Percentiles rank a stretch among this genome's conserved stretches.
Conservation (phyloP, 1,284 basidiomycete species). For the Microbotryum saponariae region DNA sequence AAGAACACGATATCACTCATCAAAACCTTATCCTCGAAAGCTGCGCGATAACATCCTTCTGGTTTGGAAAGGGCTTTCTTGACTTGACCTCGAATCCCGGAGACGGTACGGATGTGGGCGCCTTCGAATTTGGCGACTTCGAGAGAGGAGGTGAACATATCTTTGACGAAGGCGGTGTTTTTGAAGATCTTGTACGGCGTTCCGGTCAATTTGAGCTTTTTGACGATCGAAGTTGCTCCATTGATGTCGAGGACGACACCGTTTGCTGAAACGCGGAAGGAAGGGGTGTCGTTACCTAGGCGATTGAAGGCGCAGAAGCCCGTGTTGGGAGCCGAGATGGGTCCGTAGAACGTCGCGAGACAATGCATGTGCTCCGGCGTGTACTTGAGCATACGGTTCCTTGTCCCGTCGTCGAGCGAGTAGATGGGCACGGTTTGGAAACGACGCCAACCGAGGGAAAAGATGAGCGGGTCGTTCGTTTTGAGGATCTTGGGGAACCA, state of each 20-base stretch:
- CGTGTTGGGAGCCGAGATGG: conserved; percentile 83
- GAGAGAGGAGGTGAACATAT: conserved; percentile 88
- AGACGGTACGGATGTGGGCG: conserved; percentile 88
- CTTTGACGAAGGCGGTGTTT: conserved; percentile 96
- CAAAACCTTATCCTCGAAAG: conserved; percentile 96
- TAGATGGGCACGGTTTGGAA: conserved; percentile 95
- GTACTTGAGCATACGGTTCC: conserved; percentile 99
- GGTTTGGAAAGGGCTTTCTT: conserved; percentile 92
- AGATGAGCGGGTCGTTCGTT: conserved; percentile 92
- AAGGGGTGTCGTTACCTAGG: conserved; percentile 56
- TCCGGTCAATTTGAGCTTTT: conserved; percentile 96
- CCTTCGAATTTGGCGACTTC: conserved; percentile 99
- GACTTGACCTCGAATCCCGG: conserved; percentile 89
- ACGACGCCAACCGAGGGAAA: conserved; percentile 90
- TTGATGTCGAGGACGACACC: conserved; percentile 93
- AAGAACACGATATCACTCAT: conserved; percentile 96
- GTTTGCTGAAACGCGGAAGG: conserved; percentile 86
- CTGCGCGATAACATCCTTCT: conserved; percentile 89
- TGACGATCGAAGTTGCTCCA: conserved; percentile 86
- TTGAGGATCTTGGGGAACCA: conserved; percentile 92
- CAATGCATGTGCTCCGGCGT: conserved; percentile 99
- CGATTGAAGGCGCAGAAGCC: conserved; percentile 97
- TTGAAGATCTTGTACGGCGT: conserved; percentile 95
- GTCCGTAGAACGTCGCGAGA: conserved; percentile 92
- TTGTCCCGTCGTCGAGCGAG: conserved; percentile 90